Evolutionary conservation across 2,329 filamentous ascomycete genomes (phyloP).

Genomic region (Aspergillus spinulosporus): DNA sequence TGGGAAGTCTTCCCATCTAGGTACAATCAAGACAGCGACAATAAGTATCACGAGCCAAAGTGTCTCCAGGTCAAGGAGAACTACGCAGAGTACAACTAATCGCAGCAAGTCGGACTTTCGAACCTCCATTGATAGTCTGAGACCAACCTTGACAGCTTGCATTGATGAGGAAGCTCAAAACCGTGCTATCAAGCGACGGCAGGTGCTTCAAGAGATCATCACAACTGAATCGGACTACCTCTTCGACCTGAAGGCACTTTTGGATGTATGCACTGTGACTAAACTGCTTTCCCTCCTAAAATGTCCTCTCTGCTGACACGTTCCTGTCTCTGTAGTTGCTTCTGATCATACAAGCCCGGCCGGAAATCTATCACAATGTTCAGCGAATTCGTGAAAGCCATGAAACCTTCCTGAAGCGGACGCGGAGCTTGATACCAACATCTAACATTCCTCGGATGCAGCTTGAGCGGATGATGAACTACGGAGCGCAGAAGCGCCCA

Average conservation of each 20-base stretch:
- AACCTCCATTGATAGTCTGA: constrained; percentile 59
- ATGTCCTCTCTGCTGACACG: neutral
- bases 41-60: constrained; percentile 74
- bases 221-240: constrained; percentile 87
- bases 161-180: constrained; percentile 70
- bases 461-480: constrained; percentile 23
- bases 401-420: constrained; percentile 72
- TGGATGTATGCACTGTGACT: constrained; percentile 62
- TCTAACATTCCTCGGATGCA: constrained; percentile 43
- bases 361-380: constrained; percentile 76
- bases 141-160: constrained; percentile 44
- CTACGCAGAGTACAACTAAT: constrained; percentile 61
- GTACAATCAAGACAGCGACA: constrained; percentile 77
- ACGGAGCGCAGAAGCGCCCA: constrained; percentile 48
- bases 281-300: neutral
- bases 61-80: constrained; percentile 60
- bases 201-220: constrained; percentile 81
- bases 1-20: constrained; percentile 76
- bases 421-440: constrained; percentile 70
- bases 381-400: constrained; percentile 80
- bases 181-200: constrained; percentile 72
- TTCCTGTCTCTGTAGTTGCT: constrained; percentile 59
- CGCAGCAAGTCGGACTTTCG: constrained; percentile 63
- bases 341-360: constrained; percentile 69
- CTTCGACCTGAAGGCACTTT: constrained; percentile 79